Evolutionary conservation across 73 alveolate genomes (phyloP).

Genomic region (Tetrahymena thermophila): DNA sequence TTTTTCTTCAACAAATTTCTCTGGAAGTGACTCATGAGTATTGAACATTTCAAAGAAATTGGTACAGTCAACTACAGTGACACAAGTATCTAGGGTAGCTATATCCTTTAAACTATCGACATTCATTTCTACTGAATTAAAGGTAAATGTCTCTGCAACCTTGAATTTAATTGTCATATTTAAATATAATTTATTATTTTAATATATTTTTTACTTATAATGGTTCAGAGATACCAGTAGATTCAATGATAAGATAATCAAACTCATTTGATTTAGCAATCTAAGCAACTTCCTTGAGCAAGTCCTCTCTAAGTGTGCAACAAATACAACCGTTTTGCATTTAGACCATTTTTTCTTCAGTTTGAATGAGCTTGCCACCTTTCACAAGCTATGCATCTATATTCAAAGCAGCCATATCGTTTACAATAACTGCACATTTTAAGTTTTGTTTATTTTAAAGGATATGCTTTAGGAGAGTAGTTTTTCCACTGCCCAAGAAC

Average conservation of each 20-base stretch:
- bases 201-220: slow-evolving; percentile 6
- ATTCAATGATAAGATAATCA: slow-evolving; percentile 53
- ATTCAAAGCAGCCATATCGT: slow-evolving; percentile 68
- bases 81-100: not conserved
- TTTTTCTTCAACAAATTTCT: not conserved
- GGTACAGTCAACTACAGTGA: not conserved
- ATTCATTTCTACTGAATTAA: not conserved
- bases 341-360: slow-evolving; percentile 58
- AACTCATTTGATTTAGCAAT: slow-evolving; percentile 45
- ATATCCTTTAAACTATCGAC: not conserved
- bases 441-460: slow-evolving; percentile 14
- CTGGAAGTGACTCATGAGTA: not conserved
- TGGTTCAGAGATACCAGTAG: slow-evolving; percentile 63
- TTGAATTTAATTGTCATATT: not conserved
- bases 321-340: slow-evolving; percentile 69
- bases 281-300: slow-evolving; percentile 35
- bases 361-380: slow-evolving; percentile 30
- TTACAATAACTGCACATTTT: slow-evolving; percentile 61
- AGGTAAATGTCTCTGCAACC: not conserved
- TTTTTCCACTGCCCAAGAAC: slow-evolving; percentile 71
- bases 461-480: slow-evolving; percentile 55
- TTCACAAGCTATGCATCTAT: slow-evolving; percentile 46
- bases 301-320: slow-evolving; percentile 64
- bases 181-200: not conserved
- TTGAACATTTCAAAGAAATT: not conserved